Evolutionary conservation across 2,329 filamentous ascomycete genomes (phyloP), one percentile per base, ranked within the genome.

Genomic region (Thelonectria rubi): DNA sequence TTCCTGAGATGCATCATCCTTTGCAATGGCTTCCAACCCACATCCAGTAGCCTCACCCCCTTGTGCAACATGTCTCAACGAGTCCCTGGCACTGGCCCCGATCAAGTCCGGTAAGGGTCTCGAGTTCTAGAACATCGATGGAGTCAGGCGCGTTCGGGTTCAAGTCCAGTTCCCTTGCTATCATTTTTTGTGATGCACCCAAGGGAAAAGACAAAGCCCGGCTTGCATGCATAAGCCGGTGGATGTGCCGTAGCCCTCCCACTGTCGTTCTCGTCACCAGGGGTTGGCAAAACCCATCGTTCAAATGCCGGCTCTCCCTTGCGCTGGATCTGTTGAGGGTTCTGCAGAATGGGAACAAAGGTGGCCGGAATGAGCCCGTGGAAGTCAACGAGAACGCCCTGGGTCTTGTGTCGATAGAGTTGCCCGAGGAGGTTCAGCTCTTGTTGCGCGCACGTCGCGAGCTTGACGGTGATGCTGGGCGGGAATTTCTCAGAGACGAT

Each of bases 151-250:
- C 11, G 0, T n/a, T 46, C 6, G 65, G 65, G n/a, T 65, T 39
- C 43, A 58, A 34, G n/a, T 3, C n/a, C 10, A 9, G 51, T n/a
- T 1, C 21, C 12, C 1, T 18, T 20, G 1, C 17, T 18, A 8
- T 17, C 12, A 20, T 75, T 62, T 1, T 63, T 53, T 1, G 73
- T 63, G 0, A 82, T 60, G 37, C 72, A 76, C 3, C 30, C 53
- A 2, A 87, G 67, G 34, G 82, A 69, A 59, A 84, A 90, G 0
- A 60, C 67, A 65, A 90, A 90, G 0, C 77, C 80, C 3, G 73
- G 69, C 14, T 72, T 74, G 0, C 74, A 74, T 0, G 86, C 77
- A 64, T 89, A 90, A 0, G 76, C 71, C 0, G 88, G 86, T 9
- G 82, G 70, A 18, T 3, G 50, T 14, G 65, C 63, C 2, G 4